Evolutionary conservation across 176 grass and related monocot genomes (phyloP), one percentile per base, ranked within the genome.

Genomic region (Avena atlantica): DNA sequence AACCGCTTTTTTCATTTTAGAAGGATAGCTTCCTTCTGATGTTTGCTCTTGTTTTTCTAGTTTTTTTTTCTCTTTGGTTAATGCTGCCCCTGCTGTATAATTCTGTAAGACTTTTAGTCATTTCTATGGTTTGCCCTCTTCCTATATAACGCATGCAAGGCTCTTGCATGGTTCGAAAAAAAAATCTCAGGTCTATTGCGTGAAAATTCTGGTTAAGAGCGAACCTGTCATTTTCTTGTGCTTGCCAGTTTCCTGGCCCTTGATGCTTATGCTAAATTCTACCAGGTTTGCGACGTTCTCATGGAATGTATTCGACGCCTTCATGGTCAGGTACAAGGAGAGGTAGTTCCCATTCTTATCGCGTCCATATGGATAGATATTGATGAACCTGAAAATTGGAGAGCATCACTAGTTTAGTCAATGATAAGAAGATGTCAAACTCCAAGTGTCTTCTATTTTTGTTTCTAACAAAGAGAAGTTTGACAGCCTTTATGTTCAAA

Each of bases 331-430:
- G 21, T 3, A 34, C 83, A 89, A 14, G 59, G 69, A 81, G 24
- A 89, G 59, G 8, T 59, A 84, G 49, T 81, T 81, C 19, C 83
- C 78, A 11, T 81, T 84, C 2, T 72, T 59, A 44, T 59, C 49
- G 4, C 17, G 19, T 17, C 67, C 81, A 40, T 67, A 75, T 6
- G 23, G 83, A 14, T 67, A 9, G 59, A 76, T 60, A 15, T 0
- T 5, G 49, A 85, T 81, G 64, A 7, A 9, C 78, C 88, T 86
- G 83, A 11, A 89, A 56, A 34, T 75, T 23, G 44, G 67, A 87
- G 5, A 74, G 12, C 12, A 59, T 21, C 62, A 9, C 27, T 10
- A 45, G 17, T 24, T 45, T 21, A 47, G 29, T 53, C 49, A 6
- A 58, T 58, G 63, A 66, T 29, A 48, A 61, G 2, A 9, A 29